A percentile compares a stretch with the other conserved stretches of the same genome.
Conservation (phyloP, 2,329 filamentous ascomycete genomes). For the Ophiostoma sp. region DNA sequence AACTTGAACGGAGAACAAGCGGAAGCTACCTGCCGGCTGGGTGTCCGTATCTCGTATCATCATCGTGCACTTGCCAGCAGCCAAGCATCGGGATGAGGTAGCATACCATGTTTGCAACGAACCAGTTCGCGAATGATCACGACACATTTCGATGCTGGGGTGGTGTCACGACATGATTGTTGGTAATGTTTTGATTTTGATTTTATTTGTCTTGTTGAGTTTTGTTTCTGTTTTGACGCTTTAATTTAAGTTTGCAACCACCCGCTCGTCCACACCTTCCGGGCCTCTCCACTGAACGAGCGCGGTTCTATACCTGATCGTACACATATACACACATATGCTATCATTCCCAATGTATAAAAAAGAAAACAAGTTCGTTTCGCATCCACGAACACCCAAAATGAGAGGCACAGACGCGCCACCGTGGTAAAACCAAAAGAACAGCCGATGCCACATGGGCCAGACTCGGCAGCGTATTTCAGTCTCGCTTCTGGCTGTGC, state of each 20-base stretch:
- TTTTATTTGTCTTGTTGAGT: background rate
- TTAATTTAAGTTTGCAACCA: background rate
- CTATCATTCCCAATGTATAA: background rate
- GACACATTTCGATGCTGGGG: background rate
- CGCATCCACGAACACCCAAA: background rate
- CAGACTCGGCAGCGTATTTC: background rate
- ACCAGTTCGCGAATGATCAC: background rate
- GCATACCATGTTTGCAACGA: background rate
- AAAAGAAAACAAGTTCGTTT: background rate
- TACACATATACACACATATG: constrained; percentile 25
- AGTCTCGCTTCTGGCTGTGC: background rate
- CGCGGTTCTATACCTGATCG: constrained; percentile 22
- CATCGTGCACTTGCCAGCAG: background rate
- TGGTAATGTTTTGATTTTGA: background rate
- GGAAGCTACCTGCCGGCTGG: background rate
- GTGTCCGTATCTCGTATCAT: background rate
- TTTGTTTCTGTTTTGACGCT: constrained; percentile 10
- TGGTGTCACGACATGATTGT: background rate
- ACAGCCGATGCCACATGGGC: background rate
- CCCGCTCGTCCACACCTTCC: background rate
- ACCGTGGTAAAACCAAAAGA: background rate
- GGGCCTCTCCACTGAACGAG: background rate
- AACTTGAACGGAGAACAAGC: background rate
- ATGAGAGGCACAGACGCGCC: background rate
- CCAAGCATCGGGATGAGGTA: background rate